These are phyloP conservation scores for Lentinula boryana DNA, from an alignment of 768 basidiomycete species.

Conservation along the genomic window DNA sequence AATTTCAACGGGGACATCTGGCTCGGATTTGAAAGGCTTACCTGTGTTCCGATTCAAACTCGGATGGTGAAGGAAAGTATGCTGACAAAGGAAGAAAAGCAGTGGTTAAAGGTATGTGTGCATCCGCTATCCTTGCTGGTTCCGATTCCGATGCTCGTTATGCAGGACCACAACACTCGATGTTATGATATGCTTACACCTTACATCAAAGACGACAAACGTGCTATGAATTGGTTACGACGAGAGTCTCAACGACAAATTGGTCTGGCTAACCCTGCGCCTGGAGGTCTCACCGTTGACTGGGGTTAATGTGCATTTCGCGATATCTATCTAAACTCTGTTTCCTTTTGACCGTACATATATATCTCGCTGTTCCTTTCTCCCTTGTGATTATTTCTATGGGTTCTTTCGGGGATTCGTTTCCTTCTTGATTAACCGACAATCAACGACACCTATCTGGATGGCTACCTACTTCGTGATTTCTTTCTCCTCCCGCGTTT, in stretches of 20 bases:
- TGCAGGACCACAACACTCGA: conserved; percentile 75
- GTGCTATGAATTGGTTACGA: conserved; percentile 75
- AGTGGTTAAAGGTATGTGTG: conserved; percentile 70
- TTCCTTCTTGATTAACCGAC: neutral
- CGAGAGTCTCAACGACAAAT: conserved; percentile 72
- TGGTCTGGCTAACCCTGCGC: conserved; percentile 56
- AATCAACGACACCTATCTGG: neutral
- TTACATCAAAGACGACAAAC: conserved; percentile 68
- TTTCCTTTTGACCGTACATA: neutral
- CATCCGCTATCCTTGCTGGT: conserved; percentile 5
- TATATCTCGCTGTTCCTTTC: neutral
- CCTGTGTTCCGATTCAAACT: conserved; percentile 91
- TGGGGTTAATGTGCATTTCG: conserved; percentile 52
- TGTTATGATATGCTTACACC: conserved; percentile 64
- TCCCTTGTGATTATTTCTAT: neutral
- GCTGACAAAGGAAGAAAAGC: conserved; percentile 79
- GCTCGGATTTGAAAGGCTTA: conserved; percentile 89
- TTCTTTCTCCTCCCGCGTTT: neutral
- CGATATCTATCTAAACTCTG: neutral
- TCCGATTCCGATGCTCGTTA: conserved; percentile 1
- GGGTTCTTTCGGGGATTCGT: neutral
- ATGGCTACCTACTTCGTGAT: neutral
- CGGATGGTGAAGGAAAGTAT: conserved; percentile 81
- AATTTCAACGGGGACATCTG: conserved; percentile 71
- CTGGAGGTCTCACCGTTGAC: conserved; percentile 71